phyloP scores from a whole-genome alignment of 768 basidiomycete genomes.

The Russula brevipes region DNA sequence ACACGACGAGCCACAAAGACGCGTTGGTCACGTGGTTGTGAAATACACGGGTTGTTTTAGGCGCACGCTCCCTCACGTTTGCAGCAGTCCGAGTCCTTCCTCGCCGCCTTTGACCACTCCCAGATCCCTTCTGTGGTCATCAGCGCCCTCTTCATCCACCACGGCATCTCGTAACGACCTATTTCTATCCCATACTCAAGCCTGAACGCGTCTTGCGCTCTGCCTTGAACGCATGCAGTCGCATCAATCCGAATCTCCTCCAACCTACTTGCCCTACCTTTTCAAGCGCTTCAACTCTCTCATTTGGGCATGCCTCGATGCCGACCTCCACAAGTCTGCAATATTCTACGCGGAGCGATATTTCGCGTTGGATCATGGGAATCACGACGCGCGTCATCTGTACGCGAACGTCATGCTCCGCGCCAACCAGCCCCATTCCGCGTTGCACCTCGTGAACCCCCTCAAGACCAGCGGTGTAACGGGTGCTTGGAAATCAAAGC shows the following conservation, averaged over 20 bases:
- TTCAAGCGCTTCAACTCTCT: constrained; percentile 65
- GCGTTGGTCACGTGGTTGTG: constrained; percentile 16
- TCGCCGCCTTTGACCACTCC: not conserved
- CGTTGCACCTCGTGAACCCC: constrained; percentile 62
- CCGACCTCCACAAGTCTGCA: constrained; percentile 70
- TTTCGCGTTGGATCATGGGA: constrained; percentile 59
- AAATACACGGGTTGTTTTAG: constrained; percentile 8
- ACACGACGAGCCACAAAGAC: not conserved
- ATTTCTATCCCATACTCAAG: constrained; percentile 34
- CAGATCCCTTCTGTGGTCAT: not conserved
- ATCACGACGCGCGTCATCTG: constrained; percentile 80
- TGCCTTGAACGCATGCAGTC: constrained; percentile 23
- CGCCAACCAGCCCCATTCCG: constrained; percentile 68
- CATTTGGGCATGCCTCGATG: constrained; percentile 81
- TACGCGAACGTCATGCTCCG: constrained; percentile 74
- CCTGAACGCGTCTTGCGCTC: constrained; percentile 9
- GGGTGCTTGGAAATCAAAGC: constrained; percentile 79
- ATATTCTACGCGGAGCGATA: constrained; percentile 88
- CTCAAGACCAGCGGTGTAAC: constrained; percentile 55
- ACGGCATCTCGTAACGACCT: constrained; percentile 1
- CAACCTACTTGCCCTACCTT: constrained; percentile 51
- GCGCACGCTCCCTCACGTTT: not conserved
- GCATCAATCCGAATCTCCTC: constrained; percentile 46
- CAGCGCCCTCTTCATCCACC: not conserved
- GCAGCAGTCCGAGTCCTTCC: not conserved